Conservation (phyloP, 768 basidiomycete species). For the Scleroderma bovista region DNA sequence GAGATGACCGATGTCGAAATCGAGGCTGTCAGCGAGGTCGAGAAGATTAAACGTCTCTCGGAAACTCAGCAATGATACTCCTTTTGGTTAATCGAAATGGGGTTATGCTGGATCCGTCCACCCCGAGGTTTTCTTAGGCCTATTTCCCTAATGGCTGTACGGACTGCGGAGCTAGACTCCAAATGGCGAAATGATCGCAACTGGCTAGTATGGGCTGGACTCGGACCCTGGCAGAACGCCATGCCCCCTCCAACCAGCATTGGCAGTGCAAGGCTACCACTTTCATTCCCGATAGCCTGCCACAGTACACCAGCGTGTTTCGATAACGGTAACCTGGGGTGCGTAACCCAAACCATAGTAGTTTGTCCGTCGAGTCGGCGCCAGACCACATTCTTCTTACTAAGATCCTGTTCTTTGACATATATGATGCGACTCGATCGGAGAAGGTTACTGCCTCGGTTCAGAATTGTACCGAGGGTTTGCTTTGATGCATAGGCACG, state of each 20-base stretch:
- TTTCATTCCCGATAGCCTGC: neutral
- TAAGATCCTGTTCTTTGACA: neutral
- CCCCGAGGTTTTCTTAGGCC: neutral
- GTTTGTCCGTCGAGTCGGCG: neutral
- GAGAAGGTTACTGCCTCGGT: too few species aligned
- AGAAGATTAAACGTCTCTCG: too few species aligned
- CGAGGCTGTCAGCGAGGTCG: too few species aligned
- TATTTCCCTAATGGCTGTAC: neutral
- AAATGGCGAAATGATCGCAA: neutral
- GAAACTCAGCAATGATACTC: too few species aligned
- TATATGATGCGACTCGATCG: neutral
- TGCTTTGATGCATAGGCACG: neutral
- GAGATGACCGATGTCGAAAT: too few species aligned
- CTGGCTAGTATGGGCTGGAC: neutral
- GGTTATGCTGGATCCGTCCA: neutral
- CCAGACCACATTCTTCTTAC: neutral
- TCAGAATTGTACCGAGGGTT: too few species aligned
- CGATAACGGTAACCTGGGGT: neutral
- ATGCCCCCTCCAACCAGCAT: neutral
- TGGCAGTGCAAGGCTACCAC: neutral
- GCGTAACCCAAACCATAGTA: neutral
- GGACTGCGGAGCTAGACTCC: neutral
- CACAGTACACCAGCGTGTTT: neutral
- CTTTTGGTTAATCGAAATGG: too few species aligned
- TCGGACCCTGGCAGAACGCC: neutral